A percentile compares a stretch with the other conserved stretches of the same genome.
These are phyloP conservation scores for Castanopsis chinensis DNA, from an alignment of 306 rosid species.

Conservation along the genomic window DNA sequence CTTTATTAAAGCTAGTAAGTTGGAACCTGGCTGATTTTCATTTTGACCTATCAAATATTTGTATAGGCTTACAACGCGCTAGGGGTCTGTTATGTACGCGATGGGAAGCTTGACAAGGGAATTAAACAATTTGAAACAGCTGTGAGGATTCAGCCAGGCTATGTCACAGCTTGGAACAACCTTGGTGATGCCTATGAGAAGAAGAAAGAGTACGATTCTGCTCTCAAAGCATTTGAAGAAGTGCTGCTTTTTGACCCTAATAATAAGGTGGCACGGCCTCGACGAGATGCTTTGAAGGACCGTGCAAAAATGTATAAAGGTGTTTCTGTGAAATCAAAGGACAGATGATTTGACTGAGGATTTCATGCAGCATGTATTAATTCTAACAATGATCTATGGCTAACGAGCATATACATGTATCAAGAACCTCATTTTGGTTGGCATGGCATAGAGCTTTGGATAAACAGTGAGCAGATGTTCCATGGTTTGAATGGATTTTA, in stretches of 20 bases:
- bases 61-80: slow-evolving; percentile 90
- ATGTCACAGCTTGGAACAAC: slow-evolving; percentile 97
- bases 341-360: slow-evolving; percentile 38
- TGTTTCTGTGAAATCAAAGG: slow-evolving; percentile 58
- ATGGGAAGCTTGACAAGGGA: slow-evolving; percentile 85
- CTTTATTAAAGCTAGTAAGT: neutral
- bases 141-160: slow-evolving; percentile 91
- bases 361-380: neutral
- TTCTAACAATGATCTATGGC: neutral
- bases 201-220: slow-evolving; percentile 68
- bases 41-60: neutral
- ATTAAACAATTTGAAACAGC: slow-evolving; percentile 82
- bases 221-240: slow-evolving; percentile 93
- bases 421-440: slow-evolving; percentile 10
- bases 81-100: slow-evolving; percentile 82
- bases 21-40: neutral
- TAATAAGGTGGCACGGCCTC: slow-evolving; percentile 83
- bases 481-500: neutral
- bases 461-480: slow-evolving; percentile 11
- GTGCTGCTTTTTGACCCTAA: slow-evolving; percentile 90
- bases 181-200: slow-evolving; percentile 93
- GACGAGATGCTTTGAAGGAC: slow-evolving; percentile 70
- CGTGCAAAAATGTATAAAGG: slow-evolving; percentile 63
- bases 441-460: slow-evolving; percentile 1
- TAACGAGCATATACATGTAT: neutral